Base-by-base conservation (phyloP, 2,329 filamentous ascomycete genomes). In the Laburnicola sp. region DNA sequence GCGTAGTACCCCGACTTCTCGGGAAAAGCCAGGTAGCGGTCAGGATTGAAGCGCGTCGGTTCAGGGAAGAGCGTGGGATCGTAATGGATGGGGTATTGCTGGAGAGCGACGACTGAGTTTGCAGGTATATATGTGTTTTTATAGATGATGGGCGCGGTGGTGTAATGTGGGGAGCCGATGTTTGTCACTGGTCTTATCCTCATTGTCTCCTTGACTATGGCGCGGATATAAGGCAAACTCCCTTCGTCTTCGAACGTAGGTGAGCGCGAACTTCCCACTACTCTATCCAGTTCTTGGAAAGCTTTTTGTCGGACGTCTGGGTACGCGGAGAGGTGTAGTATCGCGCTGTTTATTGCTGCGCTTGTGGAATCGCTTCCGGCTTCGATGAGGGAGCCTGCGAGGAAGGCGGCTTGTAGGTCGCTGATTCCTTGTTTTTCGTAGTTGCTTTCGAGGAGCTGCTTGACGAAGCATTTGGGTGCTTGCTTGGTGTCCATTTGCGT, bases 201-300 rank as follows among this genome's bases (percentile, higher is more conserved):
- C 28, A 83, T 75, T 21, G 81, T 78, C 10, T 77, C 75, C 0
- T 73, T 72, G 21, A 72, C 61, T 6, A 72, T 67, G 45, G 68
- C 67, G 23, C 66, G 59, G 23, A 75, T 63, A 43, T 73, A 75
- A 3, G 62, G 63, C 30, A 84, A 64, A 1, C 63, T 60, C 0
- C 68, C 61, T 16, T 79, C 72, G 57, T 84, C 80, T 2, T 75
- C 72, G 49, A 81, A 69, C 1, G 56, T 62, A 0, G 67, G 65
- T 2, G 60, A 63, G 4, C 60, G 53, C 0, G 50, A 46, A 4
- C 39, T 16, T 4, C 61, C 59, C 4, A 65, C 48, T 0, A 65
- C 57, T 11, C 43, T 35, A 7, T 45, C 41, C 6, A 70, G 46
- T 32, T 71, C 67, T 23, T 62, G 54, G n/a, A 57, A 52, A 10